phyloP scores from a whole-genome alignment of 345 rosid species.

The Rhodamnia rubescens region DNA sequence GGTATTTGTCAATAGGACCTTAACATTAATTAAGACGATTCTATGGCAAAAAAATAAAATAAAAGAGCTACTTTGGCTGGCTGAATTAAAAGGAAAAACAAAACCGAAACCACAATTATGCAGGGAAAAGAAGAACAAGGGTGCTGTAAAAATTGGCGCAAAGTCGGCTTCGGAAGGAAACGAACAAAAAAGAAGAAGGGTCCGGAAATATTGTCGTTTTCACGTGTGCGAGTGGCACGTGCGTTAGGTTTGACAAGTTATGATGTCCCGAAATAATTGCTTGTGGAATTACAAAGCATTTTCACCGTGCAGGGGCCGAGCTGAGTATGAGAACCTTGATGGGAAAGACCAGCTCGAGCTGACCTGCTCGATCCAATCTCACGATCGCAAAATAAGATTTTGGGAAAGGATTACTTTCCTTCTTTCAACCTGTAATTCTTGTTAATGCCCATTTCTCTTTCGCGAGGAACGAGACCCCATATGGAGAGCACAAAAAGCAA shows the following conservation, averaged over 20 bases:
- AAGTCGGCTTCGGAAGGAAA: background rate
- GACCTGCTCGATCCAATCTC: background rate
- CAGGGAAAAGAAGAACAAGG: background rate
- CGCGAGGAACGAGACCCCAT: rapidly evolving
- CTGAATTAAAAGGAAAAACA: background rate
- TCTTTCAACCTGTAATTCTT: background rate
- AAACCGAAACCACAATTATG: background rate
- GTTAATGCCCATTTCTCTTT: background rate
- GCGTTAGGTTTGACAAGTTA: background rate
- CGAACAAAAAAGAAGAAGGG: background rate
- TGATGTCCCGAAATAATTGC: background rate
- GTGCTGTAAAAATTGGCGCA: background rate
- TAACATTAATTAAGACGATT: background rate
- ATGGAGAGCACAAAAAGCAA: background rate
- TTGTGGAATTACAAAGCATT: too few species aligned
- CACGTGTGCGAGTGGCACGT: background rate
- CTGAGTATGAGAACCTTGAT: background rate
- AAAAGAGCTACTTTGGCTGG: background rate
- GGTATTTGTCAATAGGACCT: background rate
- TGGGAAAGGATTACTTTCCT: background rate
- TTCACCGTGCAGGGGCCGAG: too few species aligned
- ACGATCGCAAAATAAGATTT: background rate
- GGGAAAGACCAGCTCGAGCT: background rate
- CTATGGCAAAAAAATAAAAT: background rate
- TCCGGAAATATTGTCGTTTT: background rate